These are phyloP conservation scores for Helminthosporium solani DNA, from an alignment of 2,329 filamentous ascomycete genomes.

Conservation along the genomic window DNA sequence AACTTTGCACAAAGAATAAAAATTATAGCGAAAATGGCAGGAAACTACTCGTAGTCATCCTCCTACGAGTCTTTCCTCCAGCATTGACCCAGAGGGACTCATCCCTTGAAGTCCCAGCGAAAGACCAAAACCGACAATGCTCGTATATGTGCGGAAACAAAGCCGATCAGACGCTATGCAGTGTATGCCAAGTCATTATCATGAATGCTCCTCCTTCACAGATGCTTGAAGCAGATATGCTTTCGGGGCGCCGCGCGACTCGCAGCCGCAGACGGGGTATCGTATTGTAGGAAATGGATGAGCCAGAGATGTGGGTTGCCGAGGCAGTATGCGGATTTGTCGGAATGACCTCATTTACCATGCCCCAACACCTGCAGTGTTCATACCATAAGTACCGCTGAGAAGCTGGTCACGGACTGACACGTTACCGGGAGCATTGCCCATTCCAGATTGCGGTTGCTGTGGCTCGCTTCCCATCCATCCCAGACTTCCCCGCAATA, in stretches of 20 bases:
- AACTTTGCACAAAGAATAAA: slow-evolving; percentile 6
- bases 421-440: slow-evolving; percentile 28
- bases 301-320: not conserved
- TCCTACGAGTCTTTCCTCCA: not conserved
- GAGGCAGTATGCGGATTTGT: not conserved
- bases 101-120: not conserved
- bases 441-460: slow-evolving; percentile 18
- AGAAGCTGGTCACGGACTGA: slow-evolving; percentile 51
- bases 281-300: not conserved
- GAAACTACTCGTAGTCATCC: not conserved
- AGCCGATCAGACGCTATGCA: slow-evolving; percentile 40
- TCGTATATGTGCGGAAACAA: slow-evolving; percentile 19
- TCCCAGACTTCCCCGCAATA: slow-evolving; percentile 71
- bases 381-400: slow-evolving; percentile 57
- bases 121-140: slow-evolving; percentile 23
- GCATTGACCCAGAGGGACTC: not conserved
- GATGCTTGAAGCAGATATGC: not conserved
- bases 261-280: not conserved
- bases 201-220: slow-evolving; percentile 13
- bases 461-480: slow-evolving; percentile 65
- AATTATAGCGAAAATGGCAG: slow-evolving; percentile 1
- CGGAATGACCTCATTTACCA: slow-evolving; percentile 44
- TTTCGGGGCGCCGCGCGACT: not conserved
- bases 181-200: slow-evolving; percentile 31
- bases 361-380: slow-evolving; percentile 57